Percentiles rank a stretch among this genome's conserved stretches.
Conservation (phyloP, 148 eudicot genomes). For the Chenopodium suecicum region DNA sequence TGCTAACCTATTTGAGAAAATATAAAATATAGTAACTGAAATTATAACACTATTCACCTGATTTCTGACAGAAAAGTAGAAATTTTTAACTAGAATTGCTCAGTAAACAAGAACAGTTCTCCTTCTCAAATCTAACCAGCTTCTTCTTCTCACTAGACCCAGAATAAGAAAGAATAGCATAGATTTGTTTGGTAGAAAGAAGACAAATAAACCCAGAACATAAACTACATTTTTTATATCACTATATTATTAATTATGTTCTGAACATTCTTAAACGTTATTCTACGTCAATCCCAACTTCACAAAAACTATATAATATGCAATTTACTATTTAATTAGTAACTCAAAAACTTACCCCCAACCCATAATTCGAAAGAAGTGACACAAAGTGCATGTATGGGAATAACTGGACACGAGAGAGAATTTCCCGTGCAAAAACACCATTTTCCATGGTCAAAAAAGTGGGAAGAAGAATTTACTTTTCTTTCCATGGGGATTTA, state of each 20-base stretch:
- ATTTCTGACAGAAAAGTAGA: conserved; percentile 11
- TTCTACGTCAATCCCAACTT: conserved; percentile 24
- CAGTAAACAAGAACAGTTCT: conserved; percentile 3
- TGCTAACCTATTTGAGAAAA: background rate
- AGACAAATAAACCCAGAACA: conserved; percentile 10
- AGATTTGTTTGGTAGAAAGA: conserved; percentile 10
- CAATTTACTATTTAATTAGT: background rate
- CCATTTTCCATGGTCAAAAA: conserved; percentile 43
- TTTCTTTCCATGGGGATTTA: conserved; percentile 39
- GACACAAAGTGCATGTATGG: conserved; percentile 13
- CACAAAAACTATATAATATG: background rate
- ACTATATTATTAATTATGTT: conserved; percentile 9
- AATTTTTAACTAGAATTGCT: background rate
- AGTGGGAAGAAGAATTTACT: conserved; percentile 25
- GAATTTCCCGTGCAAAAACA: conserved; percentile 23
- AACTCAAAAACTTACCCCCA: background rate
- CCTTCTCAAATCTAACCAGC: conserved; percentile 16
- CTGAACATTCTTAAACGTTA: conserved; percentile 31
- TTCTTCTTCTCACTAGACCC: background rate
- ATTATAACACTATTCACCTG: conserved; percentile 20
- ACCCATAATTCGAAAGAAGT: conserved; percentile 9
- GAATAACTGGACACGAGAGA: conserved; percentile 18
- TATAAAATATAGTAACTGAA: background rate
- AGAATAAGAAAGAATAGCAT: background rate
- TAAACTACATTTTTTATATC: background rate